Base-by-base conservation (phyloP, 2,329 filamentous ascomycete species). In the Verticillium isaacii region DNA sequence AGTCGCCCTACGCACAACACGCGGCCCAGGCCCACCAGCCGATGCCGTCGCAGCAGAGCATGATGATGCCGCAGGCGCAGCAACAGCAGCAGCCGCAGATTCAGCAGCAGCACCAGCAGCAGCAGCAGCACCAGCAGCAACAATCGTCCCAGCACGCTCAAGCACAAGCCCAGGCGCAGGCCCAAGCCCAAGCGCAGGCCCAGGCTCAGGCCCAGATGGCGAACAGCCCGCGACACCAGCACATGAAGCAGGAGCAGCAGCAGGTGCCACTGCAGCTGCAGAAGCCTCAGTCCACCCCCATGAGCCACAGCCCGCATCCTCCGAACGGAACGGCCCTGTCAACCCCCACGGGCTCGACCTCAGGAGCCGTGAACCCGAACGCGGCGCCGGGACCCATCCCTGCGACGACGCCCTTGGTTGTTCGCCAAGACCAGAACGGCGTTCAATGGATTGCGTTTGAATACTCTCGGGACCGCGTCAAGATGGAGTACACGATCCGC, bases 361-460 rank as follows among this genome's bases (percentile, higher is more conserved):
- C 75, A 32, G 67, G 63, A 5, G 89, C 86, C 25, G 85, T 92
- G 36, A 96, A 95, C 73, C 89, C 93, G 12, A 97, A 93, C 71
- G 93, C 94, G 39, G 95, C 95, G 1, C 95, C 95, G 7, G 95
- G 95, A 2, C 95, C 95, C 0, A 99, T 99, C 69, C 95, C 95
- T 14, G 95, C 95, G 0, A 99, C 95, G 2, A 98, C 95, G 0
- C 95, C 95, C 0, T 81, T 97, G 9, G 93, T 98, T 9, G 94
- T 98, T 29, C 84, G 93, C 67, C 94, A 98, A 76, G 95, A 98
- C 70, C 90, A 92, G 71, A 98, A 97, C 68, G 95, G 95, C 9
- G 94, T 98, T 7, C 95, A 98, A 75, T 98, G 95, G 95, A 98
- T 98, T 71, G 93, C 93, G 0, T 99, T 98, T 65, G 95, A 99